Evolutionary conservation across 495 filamentous ascomycete species (phyloP).

Genomic region (Neurospora cerealis): DNA sequence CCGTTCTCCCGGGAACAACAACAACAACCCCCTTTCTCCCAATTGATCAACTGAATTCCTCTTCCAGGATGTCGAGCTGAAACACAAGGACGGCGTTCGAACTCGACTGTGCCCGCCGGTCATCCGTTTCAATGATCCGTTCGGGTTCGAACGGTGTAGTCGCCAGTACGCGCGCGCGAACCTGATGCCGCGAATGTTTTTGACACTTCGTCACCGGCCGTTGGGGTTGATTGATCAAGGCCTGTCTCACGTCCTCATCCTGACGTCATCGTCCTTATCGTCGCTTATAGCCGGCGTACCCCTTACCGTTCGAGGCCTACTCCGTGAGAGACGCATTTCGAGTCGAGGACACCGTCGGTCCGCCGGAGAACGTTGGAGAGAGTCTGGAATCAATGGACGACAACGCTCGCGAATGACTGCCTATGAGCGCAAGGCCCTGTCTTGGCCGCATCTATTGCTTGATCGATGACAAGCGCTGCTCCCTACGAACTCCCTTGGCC

Average conservation of each 20-base stretch:
- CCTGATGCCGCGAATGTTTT: not conserved
- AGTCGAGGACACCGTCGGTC: not conserved
- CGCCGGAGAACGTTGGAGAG: not conserved
- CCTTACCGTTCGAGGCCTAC: not conserved
- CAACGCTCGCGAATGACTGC: not conserved
- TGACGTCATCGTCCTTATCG: not conserved
- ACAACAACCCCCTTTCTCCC: not conserved
- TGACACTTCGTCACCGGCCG: not conserved
- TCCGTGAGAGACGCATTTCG: not conserved
- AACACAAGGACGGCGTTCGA: not conserved
- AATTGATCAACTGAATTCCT: not conserved
- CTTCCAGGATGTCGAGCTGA: not conserved
- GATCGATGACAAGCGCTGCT: too few species aligned
- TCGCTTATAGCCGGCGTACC: not conserved
- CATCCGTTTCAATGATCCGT: not conserved
- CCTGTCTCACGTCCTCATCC: not conserved
- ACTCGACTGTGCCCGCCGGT: not conserved
- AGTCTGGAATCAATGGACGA: not conserved
- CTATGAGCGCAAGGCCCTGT: too few species aligned
- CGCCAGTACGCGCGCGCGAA: not conserved
- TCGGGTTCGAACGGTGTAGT: not conserved
- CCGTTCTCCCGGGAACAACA: not conserved
- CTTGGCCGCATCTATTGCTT: too few species aligned
- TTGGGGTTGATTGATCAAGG: not conserved
- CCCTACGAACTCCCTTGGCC: not conserved